Conservation (phyloP, 1,284 basidiomycete genomes). For the Phlebopus sp. region DNA sequence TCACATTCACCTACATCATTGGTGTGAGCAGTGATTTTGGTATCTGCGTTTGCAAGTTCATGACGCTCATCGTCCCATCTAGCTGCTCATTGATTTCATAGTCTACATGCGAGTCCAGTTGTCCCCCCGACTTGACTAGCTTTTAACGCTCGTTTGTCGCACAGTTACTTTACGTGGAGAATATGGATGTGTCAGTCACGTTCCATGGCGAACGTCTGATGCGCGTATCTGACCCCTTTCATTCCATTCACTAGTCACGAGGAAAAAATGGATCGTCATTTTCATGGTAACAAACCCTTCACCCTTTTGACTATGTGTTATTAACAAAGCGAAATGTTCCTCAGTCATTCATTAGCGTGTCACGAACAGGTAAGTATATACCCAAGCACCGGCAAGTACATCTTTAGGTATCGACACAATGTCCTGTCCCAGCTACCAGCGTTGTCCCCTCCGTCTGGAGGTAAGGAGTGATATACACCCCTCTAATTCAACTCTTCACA, state of each 20-base stretch:
- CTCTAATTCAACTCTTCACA: too few relatives aligned
- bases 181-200: conserved; percentile 32
- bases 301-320: neutral
- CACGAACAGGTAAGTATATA: conserved; percentile 22
- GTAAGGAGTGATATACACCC: conserved; percentile 10
- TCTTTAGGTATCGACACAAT: neutral
- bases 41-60: neutral
- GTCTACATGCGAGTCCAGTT: conserved; percentile 24
- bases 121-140: neutral
- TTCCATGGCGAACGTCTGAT: neutral
- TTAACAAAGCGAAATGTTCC: too few relatives aligned
- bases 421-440: conserved; percentile 16
- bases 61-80: conserved; percentile 5
- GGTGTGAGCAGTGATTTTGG: conserved; percentile 16
- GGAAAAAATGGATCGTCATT: conserved; percentile 15
- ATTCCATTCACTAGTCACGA: conserved; percentile 15
- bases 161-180: conserved; percentile 31
- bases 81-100: conserved; percentile 30
- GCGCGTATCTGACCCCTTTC: conserved; percentile 3
- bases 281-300: conserved; percentile 21
- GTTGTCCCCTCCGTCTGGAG: conserved; percentile 16
- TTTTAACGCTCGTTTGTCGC: neutral
- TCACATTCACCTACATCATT: conserved; percentile 20
- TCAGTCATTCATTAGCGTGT: conserved; percentile 17
- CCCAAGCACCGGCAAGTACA: neutral